Conservation (phyloP, 148 eudicot species). For the Rhododendron williamsianum region DNA sequence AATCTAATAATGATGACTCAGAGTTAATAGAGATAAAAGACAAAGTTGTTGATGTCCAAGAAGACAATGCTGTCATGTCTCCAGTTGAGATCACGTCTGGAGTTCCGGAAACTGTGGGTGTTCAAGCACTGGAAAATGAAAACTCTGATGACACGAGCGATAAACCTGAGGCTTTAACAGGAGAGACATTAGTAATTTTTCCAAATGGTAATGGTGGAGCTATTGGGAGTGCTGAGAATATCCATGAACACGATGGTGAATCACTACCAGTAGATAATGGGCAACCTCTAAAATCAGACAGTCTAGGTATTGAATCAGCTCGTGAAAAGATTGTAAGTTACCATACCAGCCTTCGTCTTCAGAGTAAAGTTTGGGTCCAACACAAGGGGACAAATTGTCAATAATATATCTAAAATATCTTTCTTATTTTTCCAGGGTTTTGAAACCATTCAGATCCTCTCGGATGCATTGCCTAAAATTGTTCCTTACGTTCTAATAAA, state of each 20-base stretch:
- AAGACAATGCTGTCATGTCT: conserved; percentile 21
- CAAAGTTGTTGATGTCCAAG: conserved; percentile 26
- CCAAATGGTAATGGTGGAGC: conserved; percentile 29
- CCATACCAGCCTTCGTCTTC: conserved; percentile 12
- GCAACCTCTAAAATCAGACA: conserved; percentile 31
- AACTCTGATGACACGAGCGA: conserved; percentile 21
- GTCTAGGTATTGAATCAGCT: conserved; percentile 32
- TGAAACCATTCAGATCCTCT: conserved; percentile 85
- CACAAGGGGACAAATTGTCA: not conserved
- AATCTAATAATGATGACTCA: conserved; percentile 24
- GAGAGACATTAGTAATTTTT: conserved; percentile 22
- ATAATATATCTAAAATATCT: conserved; percentile 8
- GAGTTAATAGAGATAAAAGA: conserved; percentile 33
- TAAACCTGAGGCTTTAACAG: conserved; percentile 22
- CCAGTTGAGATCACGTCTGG: conserved; percentile 26
- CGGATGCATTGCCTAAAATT: conserved; percentile 93
- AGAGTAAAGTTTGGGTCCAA: not conserved
- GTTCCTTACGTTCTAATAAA: conserved; percentile 96
- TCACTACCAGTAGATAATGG: conserved; percentile 35
- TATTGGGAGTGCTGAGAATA: conserved; percentile 25
- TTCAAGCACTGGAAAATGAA: conserved; percentile 28
- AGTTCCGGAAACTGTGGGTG: conserved; percentile 25
- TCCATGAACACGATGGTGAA: conserved; percentile 29
- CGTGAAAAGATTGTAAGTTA: conserved; percentile 54
- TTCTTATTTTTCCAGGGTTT: conserved; percentile 51